These are phyloP conservation scores for Amanita jacksonii DNA, from an alignment of 768 basidiomycete species.

Conservation along the genomic window DNA sequence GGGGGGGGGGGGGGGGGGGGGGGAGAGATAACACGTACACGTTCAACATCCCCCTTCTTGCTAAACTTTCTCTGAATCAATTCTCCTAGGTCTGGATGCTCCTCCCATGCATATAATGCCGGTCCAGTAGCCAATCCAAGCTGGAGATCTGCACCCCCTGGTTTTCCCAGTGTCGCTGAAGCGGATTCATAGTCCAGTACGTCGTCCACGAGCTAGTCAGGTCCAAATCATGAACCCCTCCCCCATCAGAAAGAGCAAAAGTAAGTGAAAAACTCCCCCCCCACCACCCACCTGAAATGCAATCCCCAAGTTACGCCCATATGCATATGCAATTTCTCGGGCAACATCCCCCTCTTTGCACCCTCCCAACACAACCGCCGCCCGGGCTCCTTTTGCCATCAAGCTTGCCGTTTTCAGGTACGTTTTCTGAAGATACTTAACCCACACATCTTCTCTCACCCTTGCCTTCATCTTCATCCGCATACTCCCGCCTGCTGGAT, in stretches of 20 bases:
- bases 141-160: slow-evolving; percentile 76
- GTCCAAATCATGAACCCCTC: too few species aligned
- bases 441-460: slow-evolving; percentile 46
- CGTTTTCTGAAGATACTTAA: slow-evolving; percentile 83
- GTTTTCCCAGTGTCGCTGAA: slow-evolving; percentile 75
- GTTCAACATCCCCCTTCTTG: slow-evolving; percentile 76
- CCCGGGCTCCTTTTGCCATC: slow-evolving; percentile 87
- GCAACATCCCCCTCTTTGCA: slow-evolving; percentile 74
- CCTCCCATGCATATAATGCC: slow-evolving; percentile 90
- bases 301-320: slow-evolving; percentile 87
- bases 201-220: slow-evolving; percentile 82
- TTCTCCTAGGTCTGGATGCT: slow-evolving; percentile 81
- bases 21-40: slow-evolving; percentile 39
- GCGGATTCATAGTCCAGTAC: slow-evolving; percentile 87
- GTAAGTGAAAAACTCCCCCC: neutral
- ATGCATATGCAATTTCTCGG: slow-evolving; percentile 95
- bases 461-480: slow-evolving; percentile 12
- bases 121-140: slow-evolving; percentile 89
- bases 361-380: slow-evolving; percentile 84
- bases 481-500: too few species aligned
- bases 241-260: neutral
- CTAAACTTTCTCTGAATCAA: slow-evolving; percentile 81
- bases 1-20: too few species aligned
- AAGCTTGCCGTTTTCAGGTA: slow-evolving; percentile 91
- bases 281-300: slow-evolving; percentile 88